Evolutionary conservation across 2,329 filamentous ascomycete species (phyloP).

Genomic region (Talaromyces sp.): DNA sequence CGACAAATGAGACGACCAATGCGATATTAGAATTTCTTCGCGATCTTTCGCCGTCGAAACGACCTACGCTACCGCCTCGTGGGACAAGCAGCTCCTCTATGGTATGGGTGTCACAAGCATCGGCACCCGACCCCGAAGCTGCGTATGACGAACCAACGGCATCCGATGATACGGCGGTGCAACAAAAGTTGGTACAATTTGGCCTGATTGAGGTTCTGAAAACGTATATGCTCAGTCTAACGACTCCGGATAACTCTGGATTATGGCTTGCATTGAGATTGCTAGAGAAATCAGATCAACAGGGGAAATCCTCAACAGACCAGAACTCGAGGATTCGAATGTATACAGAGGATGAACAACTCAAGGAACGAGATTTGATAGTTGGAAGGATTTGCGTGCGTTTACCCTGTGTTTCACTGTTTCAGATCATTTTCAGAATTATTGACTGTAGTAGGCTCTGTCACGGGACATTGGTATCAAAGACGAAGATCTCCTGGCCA

Average conservation of each 20-base stretch:
- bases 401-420: not conserved
- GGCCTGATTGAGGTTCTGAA: conserved; percentile 61
- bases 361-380: conserved; percentile 53
- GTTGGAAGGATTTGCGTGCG: conserved; percentile 54
- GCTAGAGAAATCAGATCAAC: conserved; percentile 56
- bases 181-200: conserved; percentile 57
- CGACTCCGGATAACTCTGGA: conserved; percentile 33
- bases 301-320: conserved; percentile 20
- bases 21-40: conserved; percentile 58
- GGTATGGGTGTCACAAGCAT: conserved; percentile 29
- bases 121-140: conserved; percentile 58
- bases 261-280: conserved; percentile 49
- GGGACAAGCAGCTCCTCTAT: conserved; percentile 49
- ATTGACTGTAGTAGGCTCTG: conserved; percentile 39
- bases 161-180: conserved; percentile 50
- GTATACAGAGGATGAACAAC: conserved; percentile 48
- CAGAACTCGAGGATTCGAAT: conserved; percentile 49
- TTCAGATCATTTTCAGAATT: not conserved
- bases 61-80: conserved; percentile 59
- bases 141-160: conserved; percentile 37
- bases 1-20: conserved; percentile 55
- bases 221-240: conserved; percentile 52
- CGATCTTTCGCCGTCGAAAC: conserved; percentile 54
- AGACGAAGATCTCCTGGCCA: conserved; percentile 46
- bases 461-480: conserved; percentile 53